These are phyloP conservation scores for Malus sieversii DNA, from an alignment of 306 rosid genomes.

Conservation along the genomic window DNA sequence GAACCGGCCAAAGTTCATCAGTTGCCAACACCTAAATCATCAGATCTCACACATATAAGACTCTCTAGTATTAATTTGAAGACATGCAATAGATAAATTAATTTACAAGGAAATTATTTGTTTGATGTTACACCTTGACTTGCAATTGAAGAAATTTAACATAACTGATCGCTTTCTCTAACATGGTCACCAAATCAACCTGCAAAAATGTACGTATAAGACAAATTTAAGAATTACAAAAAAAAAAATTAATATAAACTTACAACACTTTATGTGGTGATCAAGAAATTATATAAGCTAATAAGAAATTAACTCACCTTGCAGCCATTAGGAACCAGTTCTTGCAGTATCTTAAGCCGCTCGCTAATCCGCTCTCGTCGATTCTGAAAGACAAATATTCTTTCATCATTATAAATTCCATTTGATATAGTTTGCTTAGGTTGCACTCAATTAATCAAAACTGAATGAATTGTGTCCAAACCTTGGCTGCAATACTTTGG, in stretches of 20 bases:
- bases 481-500: conserved; percentile 94
- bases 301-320: conserved; percentile 32
- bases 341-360: conserved; percentile 73
- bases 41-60: background rate
- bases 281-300: background rate
- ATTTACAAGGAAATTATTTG: background rate
- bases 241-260: background rate
- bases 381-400: conserved; percentile 60
- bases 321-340: conserved; percentile 83
- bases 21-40: conserved; percentile 64
- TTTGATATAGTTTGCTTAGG: conserved; percentile 3
- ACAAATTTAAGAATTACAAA: background rate
- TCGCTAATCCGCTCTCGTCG: conserved; percentile 96
- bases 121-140: conserved; percentile 58
- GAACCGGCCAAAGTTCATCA: conserved; percentile 83
- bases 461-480: conserved; percentile 7
- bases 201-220: conserved; percentile 2
- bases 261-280: background rate
- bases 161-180: conserved; percentile 84
- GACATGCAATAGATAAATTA: background rate
- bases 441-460: conserved; percentile 3
- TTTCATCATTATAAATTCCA: conserved; percentile 7
- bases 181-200: conserved; percentile 95
- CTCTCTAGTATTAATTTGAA: background rate
- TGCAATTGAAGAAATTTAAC: conserved; percentile 93